Conservation (phyloP, 257 asterid species). For the Ilex asprella region DNA sequence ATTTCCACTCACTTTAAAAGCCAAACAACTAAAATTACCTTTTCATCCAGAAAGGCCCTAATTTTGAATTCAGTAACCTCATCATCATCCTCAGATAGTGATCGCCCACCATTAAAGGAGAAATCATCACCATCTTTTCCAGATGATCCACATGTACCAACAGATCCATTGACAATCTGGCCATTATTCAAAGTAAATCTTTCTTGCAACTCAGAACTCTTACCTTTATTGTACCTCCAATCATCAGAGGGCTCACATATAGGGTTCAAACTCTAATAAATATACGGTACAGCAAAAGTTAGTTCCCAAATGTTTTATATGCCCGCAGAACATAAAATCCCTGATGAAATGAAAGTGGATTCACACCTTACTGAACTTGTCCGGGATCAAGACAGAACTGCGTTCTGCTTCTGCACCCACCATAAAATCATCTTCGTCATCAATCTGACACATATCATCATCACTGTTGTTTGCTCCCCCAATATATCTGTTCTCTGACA, state of each 20-base stretch:
- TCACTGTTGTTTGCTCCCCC: constrained; percentile 13
- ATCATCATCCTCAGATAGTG: constrained; percentile 34
- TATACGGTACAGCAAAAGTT: background rate
- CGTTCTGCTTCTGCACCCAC: constrained; percentile 12
- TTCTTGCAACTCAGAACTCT: constrained; percentile 11
- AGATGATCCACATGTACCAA: constrained; percentile 11
- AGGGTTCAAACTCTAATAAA: constrained; percentile 29
- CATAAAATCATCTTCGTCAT: constrained; percentile 16
- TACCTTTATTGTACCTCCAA: constrained; percentile 15
- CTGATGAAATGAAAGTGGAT: background rate
- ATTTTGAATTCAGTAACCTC: constrained; percentile 40
- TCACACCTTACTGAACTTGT: constrained; percentile 26
- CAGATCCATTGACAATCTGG: constrained; percentile 5
- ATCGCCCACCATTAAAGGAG: constrained; percentile 17
- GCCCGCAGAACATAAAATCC: background rate
- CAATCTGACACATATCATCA: constrained; percentile 29
- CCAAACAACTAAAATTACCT: constrained; percentile 14
- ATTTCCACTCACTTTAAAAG: background rate
- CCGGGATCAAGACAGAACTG: constrained; percentile 5
- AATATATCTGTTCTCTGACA: constrained; percentile 11
- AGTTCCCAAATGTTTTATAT: background rate
- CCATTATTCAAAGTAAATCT: constrained; percentile 7
- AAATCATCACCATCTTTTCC: constrained; percentile 13
- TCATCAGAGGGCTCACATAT: constrained; percentile 26
- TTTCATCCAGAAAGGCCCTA: constrained; percentile 31